These are phyloP conservation scores for Lactarius tabidus DNA, from an alignment of 768 basidiomycete genomes.

Conservation along the genomic window DNA sequence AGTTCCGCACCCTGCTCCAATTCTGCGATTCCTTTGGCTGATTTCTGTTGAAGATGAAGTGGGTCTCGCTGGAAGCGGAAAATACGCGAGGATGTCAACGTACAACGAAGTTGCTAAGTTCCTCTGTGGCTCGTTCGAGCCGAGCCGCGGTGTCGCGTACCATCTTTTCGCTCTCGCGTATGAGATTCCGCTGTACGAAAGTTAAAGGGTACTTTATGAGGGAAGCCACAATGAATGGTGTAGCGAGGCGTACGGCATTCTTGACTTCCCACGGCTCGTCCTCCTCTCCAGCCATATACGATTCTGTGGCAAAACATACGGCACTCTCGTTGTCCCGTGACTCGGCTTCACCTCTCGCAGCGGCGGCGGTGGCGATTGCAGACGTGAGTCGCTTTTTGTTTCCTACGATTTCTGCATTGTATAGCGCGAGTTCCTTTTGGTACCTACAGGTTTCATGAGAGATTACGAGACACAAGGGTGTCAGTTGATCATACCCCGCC, in stretches of 20 bases:
- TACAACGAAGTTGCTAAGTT: conserved; percentile 66
- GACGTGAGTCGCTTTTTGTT: conserved; percentile 58
- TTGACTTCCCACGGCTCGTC: conserved; percentile 72
- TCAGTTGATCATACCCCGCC: too few species aligned
- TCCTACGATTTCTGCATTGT: conserved; percentile 60
- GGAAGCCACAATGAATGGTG: not conserved
- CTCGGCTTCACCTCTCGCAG: conserved; percentile 38
- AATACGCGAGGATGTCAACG: conserved; percentile 31
- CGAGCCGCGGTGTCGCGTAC: conserved; percentile 60
- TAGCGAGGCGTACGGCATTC: conserved; percentile 53
- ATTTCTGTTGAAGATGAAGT: conserved; percentile 33
- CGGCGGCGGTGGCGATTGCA: conserved; percentile 43
- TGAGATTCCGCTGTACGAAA: conserved; percentile 34
- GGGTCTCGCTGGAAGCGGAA: not conserved
- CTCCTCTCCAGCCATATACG: not conserved
- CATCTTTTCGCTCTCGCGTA: conserved; percentile 76
- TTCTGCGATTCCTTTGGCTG: conserved; percentile 42
- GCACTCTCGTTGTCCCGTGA: conserved; percentile 76
- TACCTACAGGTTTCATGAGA: conserved; percentile 23
- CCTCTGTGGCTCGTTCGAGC: conserved; percentile 57
- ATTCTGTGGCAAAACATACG: conserved; percentile 40
- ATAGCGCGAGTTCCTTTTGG: conserved; percentile 62
- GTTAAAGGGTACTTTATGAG: not conserved
- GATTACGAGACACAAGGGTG: not conserved
- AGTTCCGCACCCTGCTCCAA: conserved; percentile 35